Percentiles rank a stretch among this genome's conserved stretches.
These are phyloP conservation scores for Zygoascus sp. DNA, from an alignment of 1,139 yeast genomes.

Conservation along the genomic window DNA sequence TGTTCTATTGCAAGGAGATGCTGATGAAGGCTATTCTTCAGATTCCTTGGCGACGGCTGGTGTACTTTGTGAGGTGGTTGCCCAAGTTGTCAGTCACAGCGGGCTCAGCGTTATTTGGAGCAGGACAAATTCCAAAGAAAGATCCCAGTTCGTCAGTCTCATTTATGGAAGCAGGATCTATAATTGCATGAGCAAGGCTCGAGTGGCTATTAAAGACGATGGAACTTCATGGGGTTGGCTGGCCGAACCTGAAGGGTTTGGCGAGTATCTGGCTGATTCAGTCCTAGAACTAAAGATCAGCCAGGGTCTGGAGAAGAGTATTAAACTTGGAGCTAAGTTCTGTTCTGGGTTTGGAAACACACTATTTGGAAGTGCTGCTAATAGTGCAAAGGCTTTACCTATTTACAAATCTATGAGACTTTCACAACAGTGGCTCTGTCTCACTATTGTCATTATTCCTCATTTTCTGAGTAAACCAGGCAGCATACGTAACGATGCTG, in stretches of 20 bases:
- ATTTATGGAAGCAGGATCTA: slow-evolving; percentile 22
- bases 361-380: slow-evolving; percentile 5
- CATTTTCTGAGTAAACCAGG: slow-evolving; percentile 6
- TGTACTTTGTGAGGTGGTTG: slow-evolving; percentile 7
- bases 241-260: slow-evolving; percentile 16
- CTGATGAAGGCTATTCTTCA: background rate
- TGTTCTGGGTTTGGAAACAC: slow-evolving; percentile 11
- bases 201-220: slow-evolving; percentile 15
- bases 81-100: background rate
- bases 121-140: slow-evolving; percentile 1
- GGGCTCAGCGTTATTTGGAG: slow-evolving; percentile 1
- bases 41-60: background rate
- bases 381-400: slow-evolving; percentile 5
- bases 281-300: slow-evolving; percentile 12
- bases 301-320: slow-evolving; percentile 15
- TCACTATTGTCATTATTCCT: slow-evolving; percentile 16
- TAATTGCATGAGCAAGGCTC: slow-evolving; percentile 14
- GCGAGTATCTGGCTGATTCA: slow-evolving; percentile 14
- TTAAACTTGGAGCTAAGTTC: slow-evolving; percentile 19
- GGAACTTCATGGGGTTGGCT: slow-evolving; percentile 18
- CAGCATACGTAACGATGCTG: slow-evolving; percentile 11
- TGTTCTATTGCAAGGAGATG: slow-evolving; percentile 15
- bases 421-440: slow-evolving; percentile 14
- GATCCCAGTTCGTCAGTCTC: slow-evolving; percentile 13
- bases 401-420: slow-evolving; percentile 13